Evolutionary conservation across 2,329 filamentous ascomycete genomes (phyloP).

Genomic region (Penicillium thymicola): DNA sequence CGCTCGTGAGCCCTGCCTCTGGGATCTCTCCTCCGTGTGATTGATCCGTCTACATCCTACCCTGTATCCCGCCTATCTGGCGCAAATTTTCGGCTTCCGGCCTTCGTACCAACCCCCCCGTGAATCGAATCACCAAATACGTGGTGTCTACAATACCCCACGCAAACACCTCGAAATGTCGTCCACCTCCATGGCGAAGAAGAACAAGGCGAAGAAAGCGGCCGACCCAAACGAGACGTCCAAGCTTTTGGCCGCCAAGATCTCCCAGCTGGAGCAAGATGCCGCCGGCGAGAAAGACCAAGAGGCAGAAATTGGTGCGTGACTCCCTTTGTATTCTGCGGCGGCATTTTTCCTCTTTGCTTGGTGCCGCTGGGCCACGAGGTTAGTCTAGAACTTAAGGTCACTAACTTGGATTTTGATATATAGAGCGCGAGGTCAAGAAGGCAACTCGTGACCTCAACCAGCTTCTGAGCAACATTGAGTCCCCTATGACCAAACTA

Average conservation of each 20-base stretch:
- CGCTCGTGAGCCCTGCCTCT: constrained; percentile 16
- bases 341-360: neutral
- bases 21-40: constrained; percentile 16
- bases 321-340: constrained; percentile 1
- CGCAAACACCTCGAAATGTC: constrained; percentile 34
- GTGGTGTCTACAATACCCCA: constrained; percentile 10
- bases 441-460: constrained; percentile 89
- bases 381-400: constrained; percentile 15
- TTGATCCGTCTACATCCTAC: constrained; percentile 15
- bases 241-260: constrained; percentile 86
- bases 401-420: constrained; percentile 26
- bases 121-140: neutral
- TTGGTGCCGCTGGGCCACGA: neutral
- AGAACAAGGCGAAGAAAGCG: constrained; percentile 79
- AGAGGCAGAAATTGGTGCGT: constrained; percentile 89
- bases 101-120: neutral
- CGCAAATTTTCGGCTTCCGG: constrained; percentile 22
- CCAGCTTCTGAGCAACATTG: constrained; percentile 78
- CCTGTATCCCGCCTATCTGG: constrained; percentile 10
- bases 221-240: constrained; percentile 84
- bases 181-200: constrained; percentile 61
- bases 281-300: constrained; percentile 91
- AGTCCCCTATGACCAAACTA: constrained; percentile 87
- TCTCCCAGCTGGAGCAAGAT: constrained; percentile 92
- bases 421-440: constrained; percentile 83